Percentiles rank a stretch among this genome's conserved stretches.
phyloP scores from a whole-genome alignment of 352 stramenopile species.

The Phytopythium oedochilum region DNA sequence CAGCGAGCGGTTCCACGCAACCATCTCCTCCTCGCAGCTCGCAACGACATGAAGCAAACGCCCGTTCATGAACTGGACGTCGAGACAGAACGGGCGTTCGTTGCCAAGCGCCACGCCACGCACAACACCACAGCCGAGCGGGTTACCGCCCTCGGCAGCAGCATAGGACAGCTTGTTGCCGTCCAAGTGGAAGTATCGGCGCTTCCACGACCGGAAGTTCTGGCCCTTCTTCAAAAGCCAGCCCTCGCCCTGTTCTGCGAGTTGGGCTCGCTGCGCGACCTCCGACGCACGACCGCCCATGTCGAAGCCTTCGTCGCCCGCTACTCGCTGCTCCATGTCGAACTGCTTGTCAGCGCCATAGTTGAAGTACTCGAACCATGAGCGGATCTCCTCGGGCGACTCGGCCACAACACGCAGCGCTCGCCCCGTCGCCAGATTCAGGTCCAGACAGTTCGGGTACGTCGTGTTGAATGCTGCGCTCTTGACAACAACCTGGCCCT shows the following conservation, averaged over 20 bases:
- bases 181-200: constrained; percentile 54
- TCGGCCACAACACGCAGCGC: constrained; percentile 63
- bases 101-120: constrained; percentile 48
- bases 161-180: constrained; percentile 60
- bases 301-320: constrained; percentile 16
- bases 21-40: constrained; percentile 45
- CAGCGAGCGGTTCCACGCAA: constrained; percentile 55
- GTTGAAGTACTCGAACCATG: constrained; percentile 52
- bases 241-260: constrained; percentile 23
- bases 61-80: constrained; percentile 59
- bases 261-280: background rate
- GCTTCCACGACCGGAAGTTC: constrained; percentile 68
- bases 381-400: constrained; percentile 51
- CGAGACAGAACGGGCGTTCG: constrained; percentile 58
- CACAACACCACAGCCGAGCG: constrained; percentile 51
- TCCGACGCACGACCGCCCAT: constrained; percentile 14
- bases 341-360: constrained; percentile 12
- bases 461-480: constrained; percentile 37
- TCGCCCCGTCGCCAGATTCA: constrained; percentile 48
- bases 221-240: constrained; percentile 59
- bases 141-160: constrained; percentile 20
- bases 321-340: constrained; percentile 16
- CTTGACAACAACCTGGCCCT: constrained; percentile 50
- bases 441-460: constrained; percentile 64
- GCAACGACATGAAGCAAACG: constrained; percentile 59